phyloP scores from a whole-genome alignment of 192 early-diverging fungal species.

The Backusella liffmaniae region DNA sequence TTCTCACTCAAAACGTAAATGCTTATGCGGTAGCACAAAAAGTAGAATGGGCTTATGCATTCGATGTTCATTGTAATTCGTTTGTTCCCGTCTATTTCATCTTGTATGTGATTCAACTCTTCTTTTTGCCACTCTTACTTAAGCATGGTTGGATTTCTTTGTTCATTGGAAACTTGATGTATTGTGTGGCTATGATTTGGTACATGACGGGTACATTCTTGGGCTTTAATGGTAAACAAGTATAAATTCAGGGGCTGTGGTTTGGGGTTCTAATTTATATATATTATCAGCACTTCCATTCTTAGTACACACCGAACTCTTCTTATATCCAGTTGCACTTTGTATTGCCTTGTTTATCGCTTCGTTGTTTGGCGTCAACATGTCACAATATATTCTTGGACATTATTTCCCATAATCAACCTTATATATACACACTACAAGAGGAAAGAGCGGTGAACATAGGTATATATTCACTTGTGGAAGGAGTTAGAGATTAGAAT shows the following conservation, averaged over 20 bases:
- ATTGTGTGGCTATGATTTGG: conserved; percentile 71
- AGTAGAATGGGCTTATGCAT: conserved; percentile 96
- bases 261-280: background rate
- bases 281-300: conserved; percentile 79
- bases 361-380: conserved; percentile 73
- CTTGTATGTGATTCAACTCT: conserved; percentile 91
- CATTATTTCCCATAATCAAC: background rate
- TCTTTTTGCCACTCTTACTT: conserved; percentile 83
- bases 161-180: conserved; percentile 88
- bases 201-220: conserved; percentile 91
- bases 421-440: background rate
- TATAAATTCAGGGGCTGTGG: background rate
- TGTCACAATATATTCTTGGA: conserved; percentile 26
- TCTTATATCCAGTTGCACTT: conserved; percentile 84
- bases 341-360: conserved; percentile 60
- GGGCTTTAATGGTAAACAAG: conserved; percentile 81
- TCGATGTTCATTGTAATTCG: conserved; percentile 97
- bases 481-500: background rate
- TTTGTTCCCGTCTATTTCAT: conserved; percentile 89
- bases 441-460: too few relatives aligned
- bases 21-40: conserved; percentile 78
- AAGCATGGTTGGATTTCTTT: conserved; percentile 77
- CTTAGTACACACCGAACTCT: conserved; percentile 83
- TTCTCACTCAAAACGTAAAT: conserved; percentile 72
- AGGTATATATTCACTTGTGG: too few relatives aligned